phyloP scores from a whole-genome alignment of 1,284 basidiomycete species.

The Cystobasidium slooffiae region DNA sequence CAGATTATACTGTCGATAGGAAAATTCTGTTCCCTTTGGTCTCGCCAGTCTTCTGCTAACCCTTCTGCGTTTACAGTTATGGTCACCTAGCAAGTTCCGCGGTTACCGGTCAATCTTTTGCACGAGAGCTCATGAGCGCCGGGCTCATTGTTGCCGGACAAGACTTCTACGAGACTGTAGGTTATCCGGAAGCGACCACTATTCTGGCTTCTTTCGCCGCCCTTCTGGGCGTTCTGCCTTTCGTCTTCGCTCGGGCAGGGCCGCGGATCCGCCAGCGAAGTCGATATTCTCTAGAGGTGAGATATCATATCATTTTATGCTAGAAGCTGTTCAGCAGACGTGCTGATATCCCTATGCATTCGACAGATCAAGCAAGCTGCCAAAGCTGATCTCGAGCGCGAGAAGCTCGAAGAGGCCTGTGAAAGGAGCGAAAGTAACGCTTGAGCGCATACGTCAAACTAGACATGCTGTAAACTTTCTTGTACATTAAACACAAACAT shows the following conservation, averaged over 20 bases:
- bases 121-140: constrained; percentile 41
- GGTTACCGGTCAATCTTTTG: constrained; percentile 45
- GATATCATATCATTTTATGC: neutral
- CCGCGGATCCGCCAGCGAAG: constrained; percentile 49
- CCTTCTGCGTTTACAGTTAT: too few relatives aligned
- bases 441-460: neutral
- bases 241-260: constrained; percentile 53
- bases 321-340: too few relatives aligned
- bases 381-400: constrained; percentile 33
- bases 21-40: too few relatives aligned
- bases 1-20: too few relatives aligned
- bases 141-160: constrained; percentile 41
- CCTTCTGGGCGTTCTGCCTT: constrained; percentile 52
- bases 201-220: constrained; percentile 52
- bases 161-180: constrained; percentile 49
- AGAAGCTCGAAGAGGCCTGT: constrained; percentile 31
- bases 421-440: neutral
- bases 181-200: constrained; percentile 53
- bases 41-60: too few relatives aligned
- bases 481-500: neutral
- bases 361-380: too few relatives aligned
- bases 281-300: constrained; percentile 31
- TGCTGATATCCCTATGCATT: too few relatives aligned
- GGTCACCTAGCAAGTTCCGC: constrained; percentile 31
- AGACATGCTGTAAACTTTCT: neutral